Conservation (phyloP, 306 rosid species). For the Trifolium repens region DNA sequence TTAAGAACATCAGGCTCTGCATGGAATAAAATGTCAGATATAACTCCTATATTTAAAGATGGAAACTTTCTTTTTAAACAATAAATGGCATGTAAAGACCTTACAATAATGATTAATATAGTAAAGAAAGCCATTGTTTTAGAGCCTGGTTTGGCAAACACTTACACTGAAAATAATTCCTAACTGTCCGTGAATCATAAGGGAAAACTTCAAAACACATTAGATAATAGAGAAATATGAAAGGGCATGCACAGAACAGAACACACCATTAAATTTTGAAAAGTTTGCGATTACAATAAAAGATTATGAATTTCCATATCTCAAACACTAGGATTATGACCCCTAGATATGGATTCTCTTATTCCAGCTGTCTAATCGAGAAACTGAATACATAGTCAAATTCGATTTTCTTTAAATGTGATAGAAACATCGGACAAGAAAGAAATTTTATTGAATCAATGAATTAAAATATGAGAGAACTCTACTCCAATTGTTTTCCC, state of each 20-base stretch:
- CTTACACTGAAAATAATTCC: not conserved
- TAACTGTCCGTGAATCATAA: not conserved
- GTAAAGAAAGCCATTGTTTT: not conserved
- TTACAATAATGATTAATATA: not conserved
- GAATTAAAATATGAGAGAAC: not conserved
- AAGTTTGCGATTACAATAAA: conserved; percentile 18
- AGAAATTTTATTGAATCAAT: not conserved
- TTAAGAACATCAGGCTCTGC: conserved; percentile 95
- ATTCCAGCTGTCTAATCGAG: not conserved
- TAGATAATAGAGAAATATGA: not conserved
- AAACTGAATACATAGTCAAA: not conserved
- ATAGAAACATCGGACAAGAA: not conserved
- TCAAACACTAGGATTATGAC: conserved; percentile 17
- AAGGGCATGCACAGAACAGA: conserved; percentile 13
- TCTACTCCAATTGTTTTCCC: conserved; percentile 10
- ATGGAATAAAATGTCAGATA: conserved; percentile 40
- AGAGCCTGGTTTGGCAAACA: not conserved
- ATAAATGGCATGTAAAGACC: not conserved
- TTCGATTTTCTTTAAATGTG: not conserved
- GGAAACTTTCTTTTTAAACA: not conserved
- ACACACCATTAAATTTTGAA: not conserved
- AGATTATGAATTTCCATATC: conserved; percentile 15
- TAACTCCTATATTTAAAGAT: conserved; percentile 20
- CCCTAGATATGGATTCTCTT: not conserved
- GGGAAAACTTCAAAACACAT: not conserved